Evolutionary conservation across 1,284 basidiomycete species (phyloP).

Genomic region (Heliocybe sulcata): DNA sequence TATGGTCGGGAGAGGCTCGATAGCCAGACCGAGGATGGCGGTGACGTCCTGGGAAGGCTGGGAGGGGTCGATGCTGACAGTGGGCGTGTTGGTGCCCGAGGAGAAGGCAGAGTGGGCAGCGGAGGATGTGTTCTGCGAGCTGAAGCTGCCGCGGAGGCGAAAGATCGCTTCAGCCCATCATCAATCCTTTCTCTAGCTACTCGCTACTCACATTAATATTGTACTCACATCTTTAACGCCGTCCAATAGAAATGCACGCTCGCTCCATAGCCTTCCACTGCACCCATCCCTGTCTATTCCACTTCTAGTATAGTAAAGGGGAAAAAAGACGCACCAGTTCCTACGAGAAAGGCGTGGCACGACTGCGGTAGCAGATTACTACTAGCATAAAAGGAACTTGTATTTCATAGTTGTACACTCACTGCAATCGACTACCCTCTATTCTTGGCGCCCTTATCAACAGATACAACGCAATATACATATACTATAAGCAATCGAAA

Average conservation of each 20-base stretch:
- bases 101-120: conserved; percentile 46
- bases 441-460: too few relatives aligned
- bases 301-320: too few relatives aligned
- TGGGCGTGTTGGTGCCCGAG: conserved; percentile 26
- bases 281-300: too few relatives aligned
- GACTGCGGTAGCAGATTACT: too few relatives aligned
- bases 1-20: conserved; percentile 60
- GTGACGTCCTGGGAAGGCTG: conserved; percentile 36
- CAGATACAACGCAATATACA: too few relatives aligned
- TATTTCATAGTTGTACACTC: too few relatives aligned
- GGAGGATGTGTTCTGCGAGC: conserved; percentile 35
- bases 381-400: too few relatives aligned
- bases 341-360: too few relatives aligned
- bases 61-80: conserved; percentile 16
- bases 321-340: too few relatives aligned
- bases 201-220: neutral
- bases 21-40: conserved; percentile 65
- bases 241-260: conserved; percentile 90
- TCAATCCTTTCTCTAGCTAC: neutral
- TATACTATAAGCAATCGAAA: too few relatives aligned
- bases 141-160: conserved; percentile 67
- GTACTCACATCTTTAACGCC: conserved; percentile 77
- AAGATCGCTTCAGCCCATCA: conserved; percentile 70
- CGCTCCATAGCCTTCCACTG: conserved; percentile 81
- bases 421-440: too few relatives aligned